These are phyloP conservation scores for Carex pumila DNA, from an alignment of 176 grass and related monocot genomes.

Conservation along the genomic window DNA sequence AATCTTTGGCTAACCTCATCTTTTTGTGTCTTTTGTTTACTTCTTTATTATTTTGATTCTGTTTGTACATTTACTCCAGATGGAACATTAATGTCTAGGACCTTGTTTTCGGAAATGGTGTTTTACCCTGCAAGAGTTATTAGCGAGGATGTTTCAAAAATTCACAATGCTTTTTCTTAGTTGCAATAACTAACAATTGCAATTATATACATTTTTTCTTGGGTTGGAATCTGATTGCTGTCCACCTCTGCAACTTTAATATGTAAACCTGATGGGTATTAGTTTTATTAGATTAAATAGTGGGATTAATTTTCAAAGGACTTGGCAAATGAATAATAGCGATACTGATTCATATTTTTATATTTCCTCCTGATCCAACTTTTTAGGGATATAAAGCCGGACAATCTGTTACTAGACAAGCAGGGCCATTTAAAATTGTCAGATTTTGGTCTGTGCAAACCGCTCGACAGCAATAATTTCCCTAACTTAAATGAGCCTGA, in stretches of 20 bases:
- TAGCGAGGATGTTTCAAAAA: neutral
- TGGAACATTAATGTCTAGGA: neutral
- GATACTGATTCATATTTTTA: neutral
- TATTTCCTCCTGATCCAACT: slow-evolving; percentile 14
- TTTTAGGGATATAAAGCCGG: slow-evolving; percentile 96
- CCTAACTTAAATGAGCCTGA: slow-evolving; percentile 87
- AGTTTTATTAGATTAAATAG: neutral
- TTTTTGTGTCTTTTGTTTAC: neutral
- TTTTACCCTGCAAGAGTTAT: neutral
- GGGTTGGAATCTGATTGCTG: neutral
- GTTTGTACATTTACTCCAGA: neutral
- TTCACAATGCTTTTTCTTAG: neutral
- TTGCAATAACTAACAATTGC: neutral
- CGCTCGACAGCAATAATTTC: slow-evolving; percentile 92
- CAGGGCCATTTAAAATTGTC: slow-evolving; percentile 94
- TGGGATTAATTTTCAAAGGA: neutral
- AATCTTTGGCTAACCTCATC: neutral
- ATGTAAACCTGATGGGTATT: neutral
- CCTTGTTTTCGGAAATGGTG: neutral
- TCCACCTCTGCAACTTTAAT: neutral
- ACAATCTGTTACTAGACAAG: slow-evolving; percentile 84
- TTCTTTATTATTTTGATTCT: neutral
- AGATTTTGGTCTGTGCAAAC: slow-evolving; percentile 97
- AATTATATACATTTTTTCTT: neutral
- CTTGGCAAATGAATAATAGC: neutral